phyloP scores from a whole-genome alignment of 495 filamentous ascomycete genomes.

The Trichoderma reesei region DNA sequence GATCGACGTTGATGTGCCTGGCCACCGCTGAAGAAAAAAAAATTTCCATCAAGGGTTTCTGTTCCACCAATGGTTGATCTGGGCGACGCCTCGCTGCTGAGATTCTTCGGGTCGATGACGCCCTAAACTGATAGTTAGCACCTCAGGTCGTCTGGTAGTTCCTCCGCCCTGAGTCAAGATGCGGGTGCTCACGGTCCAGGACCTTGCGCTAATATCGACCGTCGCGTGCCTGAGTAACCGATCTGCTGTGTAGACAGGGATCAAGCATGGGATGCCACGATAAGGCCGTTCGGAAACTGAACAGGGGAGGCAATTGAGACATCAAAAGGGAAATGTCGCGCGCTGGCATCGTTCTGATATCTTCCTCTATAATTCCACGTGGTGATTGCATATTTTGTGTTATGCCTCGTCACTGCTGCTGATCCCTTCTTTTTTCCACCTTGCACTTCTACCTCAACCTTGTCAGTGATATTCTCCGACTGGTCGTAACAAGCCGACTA shows the following conservation, averaged over 20 bases:
- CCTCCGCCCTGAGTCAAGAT: not conserved
- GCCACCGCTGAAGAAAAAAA: too few species aligned
- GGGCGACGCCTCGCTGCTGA: not conserved
- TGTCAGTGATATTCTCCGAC: not conserved
- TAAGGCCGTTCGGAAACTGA: not conserved
- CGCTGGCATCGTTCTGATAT: not conserved
- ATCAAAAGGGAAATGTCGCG: not conserved
- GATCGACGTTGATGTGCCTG: not conserved
- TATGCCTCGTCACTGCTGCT: slow-evolving; percentile 4
- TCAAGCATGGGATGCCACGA: not conserved
- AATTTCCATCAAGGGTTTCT: not conserved
- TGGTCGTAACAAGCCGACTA: not conserved
- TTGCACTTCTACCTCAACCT: not conserved
- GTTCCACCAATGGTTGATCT: not conserved
- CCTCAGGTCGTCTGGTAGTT: not conserved
- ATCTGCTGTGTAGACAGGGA: not conserved
- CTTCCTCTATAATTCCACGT: not conserved
- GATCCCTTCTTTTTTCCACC: not conserved
- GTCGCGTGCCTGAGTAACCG: not conserved
- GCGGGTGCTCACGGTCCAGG: not conserved
- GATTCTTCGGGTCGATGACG: not conserved
- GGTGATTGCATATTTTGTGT: slow-evolving; percentile 1
- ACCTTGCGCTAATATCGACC: not conserved
- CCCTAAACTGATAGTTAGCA: not conserved
- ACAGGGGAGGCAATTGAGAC: not conserved